Conservation (phyloP, 306 rosid species). For the Trifolium repens region DNA sequence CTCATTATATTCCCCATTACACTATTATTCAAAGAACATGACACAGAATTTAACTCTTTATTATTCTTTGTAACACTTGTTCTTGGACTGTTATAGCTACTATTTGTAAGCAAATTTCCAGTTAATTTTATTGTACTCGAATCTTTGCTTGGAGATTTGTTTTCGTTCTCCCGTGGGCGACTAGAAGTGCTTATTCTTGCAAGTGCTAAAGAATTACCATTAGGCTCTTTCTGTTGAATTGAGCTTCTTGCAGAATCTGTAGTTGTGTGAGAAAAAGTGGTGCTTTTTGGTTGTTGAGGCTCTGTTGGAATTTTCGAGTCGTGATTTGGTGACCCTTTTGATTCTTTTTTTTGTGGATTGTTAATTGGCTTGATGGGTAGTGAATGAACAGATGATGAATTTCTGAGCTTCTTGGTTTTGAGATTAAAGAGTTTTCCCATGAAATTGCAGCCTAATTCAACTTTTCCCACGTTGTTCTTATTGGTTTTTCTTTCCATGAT, state of each 20-base stretch:
- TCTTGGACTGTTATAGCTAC: constrained; percentile 51
- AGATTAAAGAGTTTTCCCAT: constrained; percentile 65
- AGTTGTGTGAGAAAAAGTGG: background rate
- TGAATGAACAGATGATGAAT: constrained; percentile 77
- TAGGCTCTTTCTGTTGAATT: constrained; percentile 31
- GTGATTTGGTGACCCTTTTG: constrained; percentile 34
- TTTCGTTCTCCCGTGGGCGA: constrained; percentile 44
- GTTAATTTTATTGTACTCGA: constrained; percentile 57
- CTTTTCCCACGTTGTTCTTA: constrained; percentile 41
- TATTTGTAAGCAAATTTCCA: constrained; percentile 51
- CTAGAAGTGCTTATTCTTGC: constrained; percentile 49
- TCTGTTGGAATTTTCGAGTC: constrained; percentile 38
- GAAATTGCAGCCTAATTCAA: constrained; percentile 65
- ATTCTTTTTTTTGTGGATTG: constrained; percentile 38
- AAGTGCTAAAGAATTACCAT: constrained; percentile 40
- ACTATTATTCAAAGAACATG: constrained; percentile 34
- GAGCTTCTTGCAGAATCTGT: constrained; percentile 54
- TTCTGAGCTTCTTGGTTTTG: constrained; percentile 58
- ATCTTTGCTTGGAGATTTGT: constrained; percentile 47
- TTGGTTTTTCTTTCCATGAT: constrained; percentile 57
- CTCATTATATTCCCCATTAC: constrained; percentile 84
- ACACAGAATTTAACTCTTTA: constrained; percentile 42
- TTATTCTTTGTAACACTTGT: constrained; percentile 37
- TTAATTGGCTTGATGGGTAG: constrained; percentile 53
- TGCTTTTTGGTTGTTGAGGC: constrained; percentile 38